Evolutionary conservation across 305 asterid genomes (phyloP).

Genomic region (Rubia tinctorum): DNA sequence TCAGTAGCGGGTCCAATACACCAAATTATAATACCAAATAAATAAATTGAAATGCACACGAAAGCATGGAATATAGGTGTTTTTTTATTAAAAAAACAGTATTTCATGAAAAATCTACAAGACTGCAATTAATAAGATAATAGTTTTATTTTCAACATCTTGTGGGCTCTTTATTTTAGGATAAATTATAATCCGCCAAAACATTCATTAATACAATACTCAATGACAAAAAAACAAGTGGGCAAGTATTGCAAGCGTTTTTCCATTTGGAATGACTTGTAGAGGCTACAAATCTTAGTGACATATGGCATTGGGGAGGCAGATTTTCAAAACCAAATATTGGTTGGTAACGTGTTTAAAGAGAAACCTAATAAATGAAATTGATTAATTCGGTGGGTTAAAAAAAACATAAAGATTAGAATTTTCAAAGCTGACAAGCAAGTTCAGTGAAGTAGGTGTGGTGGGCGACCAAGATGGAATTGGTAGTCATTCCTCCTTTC

Average conservation of each 20-base stretch:
- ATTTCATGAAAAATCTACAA: too few species aligned
- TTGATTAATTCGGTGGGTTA: background rate
- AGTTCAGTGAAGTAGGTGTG: slow-evolving; percentile 16
- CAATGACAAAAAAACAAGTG: background rate
- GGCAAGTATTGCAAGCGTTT: slow-evolving; percentile 14
- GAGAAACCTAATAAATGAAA: background rate
- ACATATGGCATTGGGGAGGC: slow-evolving; percentile 23
- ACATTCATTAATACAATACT: background rate
- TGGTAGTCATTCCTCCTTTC: slow-evolving; percentile 14
- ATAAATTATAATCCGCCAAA: background rate
- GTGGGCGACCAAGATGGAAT: slow-evolving; percentile 31
- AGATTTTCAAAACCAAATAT: background rate
- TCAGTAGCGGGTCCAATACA: too few species aligned
- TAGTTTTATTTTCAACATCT: too few species aligned
- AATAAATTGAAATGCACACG: background rate
- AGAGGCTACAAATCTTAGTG: background rate
- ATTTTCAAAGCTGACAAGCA: slow-evolving; percentile 7
- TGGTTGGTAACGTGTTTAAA: background rate
- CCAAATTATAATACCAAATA: too few species aligned
- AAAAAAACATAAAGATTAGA: background rate
- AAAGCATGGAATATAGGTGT: too few species aligned
- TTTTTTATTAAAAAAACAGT: too few species aligned
- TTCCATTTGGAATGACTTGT: slow-evolving; percentile 21
- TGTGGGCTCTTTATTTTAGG: background rate
- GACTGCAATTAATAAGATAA: too few species aligned